Percentiles rank a stretch among this genome's conserved stretches.
These are phyloP conservation scores for Diplocarpon mali DNA, from an alignment of 2,329 filamentous ascomycete genomes.

Conservation along the genomic window DNA sequence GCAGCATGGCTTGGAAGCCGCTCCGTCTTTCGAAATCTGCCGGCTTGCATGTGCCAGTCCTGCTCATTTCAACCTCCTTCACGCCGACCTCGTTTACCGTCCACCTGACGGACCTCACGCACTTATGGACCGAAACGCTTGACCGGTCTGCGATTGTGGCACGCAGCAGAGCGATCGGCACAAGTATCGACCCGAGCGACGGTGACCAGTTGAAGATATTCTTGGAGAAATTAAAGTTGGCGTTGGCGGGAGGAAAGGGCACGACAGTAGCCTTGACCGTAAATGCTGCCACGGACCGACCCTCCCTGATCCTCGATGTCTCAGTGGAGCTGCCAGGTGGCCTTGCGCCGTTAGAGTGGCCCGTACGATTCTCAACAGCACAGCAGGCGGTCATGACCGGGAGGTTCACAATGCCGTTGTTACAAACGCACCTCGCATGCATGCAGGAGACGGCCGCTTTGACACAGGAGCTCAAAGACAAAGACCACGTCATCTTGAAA, in stretches of 20 bases:
- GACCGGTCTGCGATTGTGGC: conserved; percentile 49
- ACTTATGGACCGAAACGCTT: conserved; percentile 61
- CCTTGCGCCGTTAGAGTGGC: conserved; percentile 54
- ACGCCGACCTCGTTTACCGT: conserved; percentile 47
- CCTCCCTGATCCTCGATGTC: conserved; percentile 34
- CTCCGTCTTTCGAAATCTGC: conserved; percentile 13
- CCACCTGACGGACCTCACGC: conserved; percentile 58
- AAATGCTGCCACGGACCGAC: conserved; percentile 28
- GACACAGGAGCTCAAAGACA: conserved; percentile 35
- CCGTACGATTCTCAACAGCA: conserved; percentile 39
- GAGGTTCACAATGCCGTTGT: conserved; percentile 37
- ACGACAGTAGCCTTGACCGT: conserved; percentile 36
- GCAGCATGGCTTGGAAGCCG: conserved; percentile 21
- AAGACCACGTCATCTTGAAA: conserved; percentile 43
- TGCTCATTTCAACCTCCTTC: conserved; percentile 53
- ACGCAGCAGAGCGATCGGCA: conserved; percentile 50
- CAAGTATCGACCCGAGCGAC: conserved; percentile 60
- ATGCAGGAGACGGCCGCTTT: conserved; percentile 34
- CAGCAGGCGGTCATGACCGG: conserved; percentile 30
- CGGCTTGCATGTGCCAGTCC: conserved; percentile 37
- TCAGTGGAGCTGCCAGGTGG: conserved; percentile 51
- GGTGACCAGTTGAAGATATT: conserved; percentile 56
- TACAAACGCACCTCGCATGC: conserved; percentile 34
- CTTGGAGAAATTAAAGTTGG: conserved; percentile 48
- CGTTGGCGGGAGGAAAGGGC: conserved; percentile 33